phyloP scores from a whole-genome alignment of 1,284 basidiomycete genomes.

The Ustilago vetiveriae region DNA sequence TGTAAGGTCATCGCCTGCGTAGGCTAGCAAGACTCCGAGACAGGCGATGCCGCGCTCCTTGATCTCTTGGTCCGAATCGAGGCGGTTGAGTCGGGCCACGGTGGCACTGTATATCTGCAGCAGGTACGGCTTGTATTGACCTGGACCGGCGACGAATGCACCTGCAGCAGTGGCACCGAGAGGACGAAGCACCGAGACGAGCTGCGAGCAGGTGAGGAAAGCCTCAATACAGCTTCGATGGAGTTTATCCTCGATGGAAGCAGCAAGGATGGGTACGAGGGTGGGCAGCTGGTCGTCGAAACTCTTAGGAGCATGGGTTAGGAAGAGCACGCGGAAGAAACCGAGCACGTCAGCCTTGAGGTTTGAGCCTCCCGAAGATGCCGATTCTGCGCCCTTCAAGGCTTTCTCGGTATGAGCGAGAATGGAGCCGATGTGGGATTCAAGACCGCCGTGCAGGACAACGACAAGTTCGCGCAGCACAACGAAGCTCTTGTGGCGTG shows the following conservation, averaged over 20 bases:
- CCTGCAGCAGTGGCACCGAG: slow-evolving; percentile 6
- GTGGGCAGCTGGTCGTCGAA: slow-evolving; percentile 75
- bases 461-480: slow-evolving; percentile 80
- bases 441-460: slow-evolving; percentile 84
- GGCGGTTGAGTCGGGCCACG: slow-evolving; percentile 76
- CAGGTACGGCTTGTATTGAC: slow-evolving; percentile 43
- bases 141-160: slow-evolving; percentile 6
- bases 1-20: slow-evolving; percentile 77
- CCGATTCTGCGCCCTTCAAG: slow-evolving; percentile 64
- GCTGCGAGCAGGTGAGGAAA: slow-evolving; percentile 72
- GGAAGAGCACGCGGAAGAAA: slow-evolving; percentile 85
- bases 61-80: slow-evolving; percentile 91
- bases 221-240: slow-evolving; percentile 69
- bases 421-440: slow-evolving; percentile 74
- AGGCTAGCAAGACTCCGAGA: slow-evolving; percentile 85
- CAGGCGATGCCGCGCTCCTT: slow-evolving; percentile 82
- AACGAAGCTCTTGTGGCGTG: slow-evolving; percentile 84
- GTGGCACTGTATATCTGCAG: slow-evolving; percentile 77
- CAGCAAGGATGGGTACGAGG: slow-evolving; percentile 79
- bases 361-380: slow-evolving; percentile 63
- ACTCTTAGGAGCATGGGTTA: slow-evolving; percentile 77
- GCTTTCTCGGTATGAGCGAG: slow-evolving; percentile 67
- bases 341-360: slow-evolving; percentile 75
- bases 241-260: slow-evolving; percentile 73
- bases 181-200: slow-evolving; percentile 69